phyloP scores from a whole-genome alignment of 129 eudicot genomes.

The Smallanthus sonchifolius region DNA sequence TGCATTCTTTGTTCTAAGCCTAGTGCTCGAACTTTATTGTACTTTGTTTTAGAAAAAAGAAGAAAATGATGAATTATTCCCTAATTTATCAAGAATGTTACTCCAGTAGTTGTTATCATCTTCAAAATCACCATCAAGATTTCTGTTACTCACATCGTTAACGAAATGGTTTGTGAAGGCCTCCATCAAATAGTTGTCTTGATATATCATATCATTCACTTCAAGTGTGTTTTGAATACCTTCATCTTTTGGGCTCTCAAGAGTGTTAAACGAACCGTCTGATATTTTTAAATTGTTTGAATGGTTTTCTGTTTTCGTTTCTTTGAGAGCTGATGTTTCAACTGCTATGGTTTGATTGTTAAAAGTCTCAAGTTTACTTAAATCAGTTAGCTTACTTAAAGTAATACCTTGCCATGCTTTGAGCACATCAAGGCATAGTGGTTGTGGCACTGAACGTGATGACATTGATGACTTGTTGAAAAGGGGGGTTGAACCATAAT shows the following conservation, averaged over 20 bases:
- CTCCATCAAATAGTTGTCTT: constrained; percentile 27
- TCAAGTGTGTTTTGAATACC: constrained; percentile 12
- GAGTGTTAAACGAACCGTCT: background rate
- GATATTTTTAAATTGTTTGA: background rate
- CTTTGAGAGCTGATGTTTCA: background rate
- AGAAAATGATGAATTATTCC: constrained; percentile 24
- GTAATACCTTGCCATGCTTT: constrained; percentile 41
- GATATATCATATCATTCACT: constrained; percentile 6
- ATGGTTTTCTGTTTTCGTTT: background rate
- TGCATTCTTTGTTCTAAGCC: constrained; percentile 9
- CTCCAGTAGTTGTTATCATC: constrained; percentile 47
- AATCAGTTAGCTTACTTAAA: constrained; percentile 5
- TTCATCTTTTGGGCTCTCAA: constrained; percentile 4
- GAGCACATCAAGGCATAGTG: constrained; percentile 27
- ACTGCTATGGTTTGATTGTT: background rate
- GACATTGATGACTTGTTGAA: background rate
- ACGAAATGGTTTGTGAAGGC: constrained; percentile 10
- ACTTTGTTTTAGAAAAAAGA: constrained; percentile 5
- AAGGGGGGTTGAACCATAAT: background rate
- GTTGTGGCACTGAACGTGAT: constrained; percentile 15
- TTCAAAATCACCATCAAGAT: constrained; percentile 16
- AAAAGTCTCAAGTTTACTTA: background rate
- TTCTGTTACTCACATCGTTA: background rate
- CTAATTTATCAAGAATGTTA: constrained; percentile 33
- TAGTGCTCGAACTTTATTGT: constrained; percentile 7